Evolutionary conservation across 306 rosid species (phyloP).

Genomic region (Prunus mira): DNA sequence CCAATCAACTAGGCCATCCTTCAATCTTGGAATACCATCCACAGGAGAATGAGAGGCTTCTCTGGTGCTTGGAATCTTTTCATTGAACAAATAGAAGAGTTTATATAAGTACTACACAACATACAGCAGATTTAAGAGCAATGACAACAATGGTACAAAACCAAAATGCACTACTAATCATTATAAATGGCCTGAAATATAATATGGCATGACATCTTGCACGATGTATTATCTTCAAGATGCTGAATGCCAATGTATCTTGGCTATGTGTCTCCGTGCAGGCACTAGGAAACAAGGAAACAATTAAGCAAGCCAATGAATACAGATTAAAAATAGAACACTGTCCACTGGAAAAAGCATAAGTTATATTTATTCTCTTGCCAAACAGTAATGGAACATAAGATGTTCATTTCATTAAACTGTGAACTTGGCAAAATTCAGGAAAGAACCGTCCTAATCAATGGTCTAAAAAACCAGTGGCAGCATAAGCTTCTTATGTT

Average conservation of each 20-base stretch:
- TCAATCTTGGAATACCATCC: slow-evolving; percentile 65
- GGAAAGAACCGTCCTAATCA: neutral
- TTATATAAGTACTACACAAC: neutral
- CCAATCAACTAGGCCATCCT: slow-evolving; percentile 80
- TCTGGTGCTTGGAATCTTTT: slow-evolving; percentile 72
- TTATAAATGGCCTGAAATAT: neutral
- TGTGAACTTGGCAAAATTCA: neutral
- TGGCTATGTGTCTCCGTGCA: neutral
- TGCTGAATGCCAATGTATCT: neutral
- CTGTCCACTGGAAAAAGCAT: neutral
- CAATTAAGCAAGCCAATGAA: neutral
- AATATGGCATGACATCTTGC: neutral
- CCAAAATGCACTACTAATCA: neutral
- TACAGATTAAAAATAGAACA: neutral
- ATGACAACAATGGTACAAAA: neutral
- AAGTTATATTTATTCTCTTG: neutral
- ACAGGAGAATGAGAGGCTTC: slow-evolving; percentile 66
- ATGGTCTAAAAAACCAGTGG: neutral
- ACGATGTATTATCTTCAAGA: neutral
- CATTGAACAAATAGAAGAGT: slow-evolving; percentile 21
- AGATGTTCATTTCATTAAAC: neutral
- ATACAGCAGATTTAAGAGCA: slow-evolving; percentile 4
- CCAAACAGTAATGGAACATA: neutral
- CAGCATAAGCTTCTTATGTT: neutral
- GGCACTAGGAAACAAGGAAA: neutral